These are phyloP conservation scores for Chionographis japonica DNA, from an alignment of 106 monocot genomes.

Conservation along the genomic window DNA sequence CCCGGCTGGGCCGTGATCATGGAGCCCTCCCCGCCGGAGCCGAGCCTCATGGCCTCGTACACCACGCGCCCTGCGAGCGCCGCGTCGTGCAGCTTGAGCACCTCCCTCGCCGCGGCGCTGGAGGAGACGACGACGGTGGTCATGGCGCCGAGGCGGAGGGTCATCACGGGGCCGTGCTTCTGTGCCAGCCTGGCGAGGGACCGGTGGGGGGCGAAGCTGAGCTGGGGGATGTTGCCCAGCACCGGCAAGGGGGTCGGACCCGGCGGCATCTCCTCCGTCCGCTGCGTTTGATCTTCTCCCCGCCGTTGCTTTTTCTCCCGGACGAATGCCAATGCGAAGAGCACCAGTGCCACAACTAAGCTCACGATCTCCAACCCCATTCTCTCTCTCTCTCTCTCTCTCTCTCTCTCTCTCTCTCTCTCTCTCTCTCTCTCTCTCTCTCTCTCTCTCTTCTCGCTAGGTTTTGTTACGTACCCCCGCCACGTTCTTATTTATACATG, in stretches of 20 bases:
- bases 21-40: constrained; percentile 15
- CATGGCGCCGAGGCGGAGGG: constrained; percentile 16
- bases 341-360: background rate
- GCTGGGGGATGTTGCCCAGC: constrained; percentile 11
- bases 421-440: background rate
- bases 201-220: constrained; percentile 8
- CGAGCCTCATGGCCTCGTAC: constrained; percentile 17
- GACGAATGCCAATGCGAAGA: background rate
- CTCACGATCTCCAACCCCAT: background rate
- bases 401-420: background rate
- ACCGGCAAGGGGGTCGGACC: constrained; percentile 4
- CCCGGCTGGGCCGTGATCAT: constrained; percentile 24
- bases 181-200: constrained; percentile 7
- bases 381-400: background rate
- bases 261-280: background rate
- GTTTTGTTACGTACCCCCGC: too few relatives aligned
- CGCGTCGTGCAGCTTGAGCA: constrained; percentile 13
- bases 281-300: too few relatives aligned
- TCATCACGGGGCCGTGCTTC: constrained; percentile 14
- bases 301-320: background rate
- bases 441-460: too few relatives aligned
- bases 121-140: constrained; percentile 23
- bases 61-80: constrained; percentile 11
- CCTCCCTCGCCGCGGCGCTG: constrained; percentile 9
- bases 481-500: too few relatives aligned